Base-by-base conservation (phyloP, 2,329 filamentous ascomycete genomes). In the Fusarium drepaniforme region DNA sequence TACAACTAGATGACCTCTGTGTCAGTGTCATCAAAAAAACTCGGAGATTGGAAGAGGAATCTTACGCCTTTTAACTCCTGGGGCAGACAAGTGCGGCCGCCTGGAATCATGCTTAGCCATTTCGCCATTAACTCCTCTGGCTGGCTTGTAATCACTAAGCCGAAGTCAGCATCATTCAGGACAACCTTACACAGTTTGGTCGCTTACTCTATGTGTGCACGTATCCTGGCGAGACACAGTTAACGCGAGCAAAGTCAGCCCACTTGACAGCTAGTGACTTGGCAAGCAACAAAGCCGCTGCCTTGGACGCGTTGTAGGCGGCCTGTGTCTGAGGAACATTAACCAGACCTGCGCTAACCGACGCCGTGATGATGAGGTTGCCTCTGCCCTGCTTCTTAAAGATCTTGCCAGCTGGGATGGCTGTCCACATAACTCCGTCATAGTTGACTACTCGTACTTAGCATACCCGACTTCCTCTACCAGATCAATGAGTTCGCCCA, bases 251-350 rank as follows among this genome's bases (percentile, higher is more conserved):
- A 78, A 92, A 93, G 59, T 88, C 89, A 11, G 91, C 88, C 92
- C 92, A 94, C 82, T 94, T 93, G n/a, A 94, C 88, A 1, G 92
- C 91, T 28, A 94, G 84, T 37, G 88, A 91, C 80, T 89, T 91
- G 84, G 88, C 89, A 13, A 86, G 74, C 42, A 84, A 83, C 1
- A 84, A 78, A 1, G 83, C 82, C 0, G 81, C 85, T 1, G 83
- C 84, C 68, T 86, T 86, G 57, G 81, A 83, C 4, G 84, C 80
- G 68, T 86, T 86, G 64, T 85, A 86, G 21, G 44, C 44, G 8
- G 44, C 44, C 44, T 49, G 44, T 25, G 44, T 49, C 11, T 49
- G 44, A 2, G 44, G 44, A 8, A 49, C 44, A 49, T 49, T 49
- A 5, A 49, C 44, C 21, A 49, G 23, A 2, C 12, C 21, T 49